A percentile compares a stretch with the other conserved stretches of the same genome.
Evolutionary conservation across 106 monocot genomes (phyloP).

Genomic region (Narthecium ossifragum): DNA sequence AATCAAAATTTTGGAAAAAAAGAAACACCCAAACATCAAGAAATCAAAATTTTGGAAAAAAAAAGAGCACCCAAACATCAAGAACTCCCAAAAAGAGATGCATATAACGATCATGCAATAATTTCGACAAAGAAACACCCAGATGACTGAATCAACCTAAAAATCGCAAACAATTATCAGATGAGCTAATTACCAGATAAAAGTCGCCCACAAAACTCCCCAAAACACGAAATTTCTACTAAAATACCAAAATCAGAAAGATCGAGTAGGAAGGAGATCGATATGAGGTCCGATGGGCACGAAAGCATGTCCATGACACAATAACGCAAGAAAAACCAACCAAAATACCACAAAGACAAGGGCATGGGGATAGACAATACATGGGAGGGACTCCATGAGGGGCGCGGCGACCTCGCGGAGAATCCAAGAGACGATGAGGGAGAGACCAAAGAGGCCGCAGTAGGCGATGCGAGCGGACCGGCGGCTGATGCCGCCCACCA

Average conservation of each 20-base stretch:
- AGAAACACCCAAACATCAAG: not conserved
- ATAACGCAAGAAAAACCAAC: not conserved
- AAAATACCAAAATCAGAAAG: too few species aligned
- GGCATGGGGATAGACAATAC: constrained; percentile 27
- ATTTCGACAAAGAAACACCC: too few species aligned
- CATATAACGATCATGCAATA: too few species aligned
- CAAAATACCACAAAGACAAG: not conserved
- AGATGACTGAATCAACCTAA: too few species aligned
- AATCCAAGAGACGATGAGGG: constrained; percentile 89
- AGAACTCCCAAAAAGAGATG: too few species aligned
- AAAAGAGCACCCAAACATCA: not conserved
- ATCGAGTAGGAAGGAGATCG: not conserved
- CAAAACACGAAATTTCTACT: too few species aligned
- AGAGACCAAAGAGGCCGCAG: constrained; percentile 95
- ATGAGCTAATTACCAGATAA: too few species aligned
- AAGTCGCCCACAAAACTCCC: too few species aligned
- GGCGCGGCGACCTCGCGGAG: constrained; percentile 97
- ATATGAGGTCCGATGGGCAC: not conserved
- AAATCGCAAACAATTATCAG: too few species aligned
- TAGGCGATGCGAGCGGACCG: constrained; percentile 97
- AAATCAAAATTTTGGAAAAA: constrained; percentile 6
- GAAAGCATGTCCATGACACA: not conserved
- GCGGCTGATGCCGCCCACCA: constrained; percentile 86
- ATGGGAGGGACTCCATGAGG: constrained; percentile 81
- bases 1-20: constrained; percentile 8